Conservation (phyloP, 148 eudicot species). For the Mesembryanthemum crystallinum region DNA sequence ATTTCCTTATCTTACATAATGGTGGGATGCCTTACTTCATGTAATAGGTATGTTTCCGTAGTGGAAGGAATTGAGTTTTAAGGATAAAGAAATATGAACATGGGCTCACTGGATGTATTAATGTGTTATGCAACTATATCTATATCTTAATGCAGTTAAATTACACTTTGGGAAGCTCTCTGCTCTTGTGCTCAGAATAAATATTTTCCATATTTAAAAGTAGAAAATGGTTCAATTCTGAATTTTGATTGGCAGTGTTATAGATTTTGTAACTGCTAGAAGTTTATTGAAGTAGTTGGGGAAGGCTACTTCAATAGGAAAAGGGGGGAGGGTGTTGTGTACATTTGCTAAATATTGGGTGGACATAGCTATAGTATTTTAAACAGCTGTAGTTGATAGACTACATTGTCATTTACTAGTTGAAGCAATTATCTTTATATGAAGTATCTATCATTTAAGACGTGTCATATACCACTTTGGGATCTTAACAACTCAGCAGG, state of each 20-base stretch:
- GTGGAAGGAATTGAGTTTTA: not conserved
- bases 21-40: not conserved
- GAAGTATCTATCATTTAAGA: constrained; percentile 4
- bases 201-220: not conserved
- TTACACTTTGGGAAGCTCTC: not conserved
- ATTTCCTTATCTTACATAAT: not conserved
- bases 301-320: not conserved
- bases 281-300: not conserved
- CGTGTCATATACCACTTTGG: constrained; percentile 9
- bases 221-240: not conserved
- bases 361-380: not conserved
- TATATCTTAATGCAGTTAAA: not conserved
- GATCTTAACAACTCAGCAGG: constrained; percentile 41
- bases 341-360: too few relatives aligned
- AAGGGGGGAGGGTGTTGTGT: not conserved
- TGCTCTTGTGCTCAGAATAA: not conserved
- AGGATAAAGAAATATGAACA: too few relatives aligned
- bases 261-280: not conserved
- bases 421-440: not conserved
- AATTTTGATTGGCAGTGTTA: not conserved
- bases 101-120: not conserved
- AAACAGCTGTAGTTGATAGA: not conserved
- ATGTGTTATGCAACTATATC: not conserved
- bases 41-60: not conserved
- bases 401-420: not conserved